Conservation (phyloP, 805 yeast species). For the Candida broadrunensis region DNA sequence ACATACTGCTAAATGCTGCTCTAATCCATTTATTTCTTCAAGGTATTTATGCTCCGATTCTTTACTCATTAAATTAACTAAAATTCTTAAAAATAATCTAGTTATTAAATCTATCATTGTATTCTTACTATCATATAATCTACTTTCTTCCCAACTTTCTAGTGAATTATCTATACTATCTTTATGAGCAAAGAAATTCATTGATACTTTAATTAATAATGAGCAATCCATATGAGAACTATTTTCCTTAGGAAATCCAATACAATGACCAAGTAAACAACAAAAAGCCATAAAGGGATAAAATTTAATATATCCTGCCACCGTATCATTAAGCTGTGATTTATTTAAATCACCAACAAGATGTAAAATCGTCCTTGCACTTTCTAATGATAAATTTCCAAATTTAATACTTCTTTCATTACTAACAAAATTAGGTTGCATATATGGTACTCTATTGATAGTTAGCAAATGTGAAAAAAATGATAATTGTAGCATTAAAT, state of each 20-base stretch:
- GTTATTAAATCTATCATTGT: slow-evolving; percentile 14
- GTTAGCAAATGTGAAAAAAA: slow-evolving; percentile 23
- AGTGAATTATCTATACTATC: background rate
- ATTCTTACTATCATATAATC: slow-evolving; percentile 10
- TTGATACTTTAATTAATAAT: slow-evolving; percentile 17
- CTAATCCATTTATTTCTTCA: slow-evolving; percentile 12
- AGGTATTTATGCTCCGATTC: slow-evolving; percentile 11
- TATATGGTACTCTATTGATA: slow-evolving; percentile 27
- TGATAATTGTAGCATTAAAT: slow-evolving; percentile 13
- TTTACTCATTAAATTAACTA: slow-evolving; percentile 15
- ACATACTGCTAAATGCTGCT: slow-evolving; percentile 14
- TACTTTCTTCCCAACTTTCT: background rate
- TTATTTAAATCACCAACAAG: slow-evolving; percentile 10
- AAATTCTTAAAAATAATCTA: slow-evolving; percentile 20
- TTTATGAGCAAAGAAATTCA: slow-evolving; percentile 9
- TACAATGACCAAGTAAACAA: slow-evolving; percentile 19
- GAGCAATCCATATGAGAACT: slow-evolving; percentile 16
- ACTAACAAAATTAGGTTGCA: slow-evolving; percentile 10
- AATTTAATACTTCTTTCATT: slow-evolving; percentile 12
- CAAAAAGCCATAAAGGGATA: slow-evolving; percentile 22
- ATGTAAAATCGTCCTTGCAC: slow-evolving; percentile 24
- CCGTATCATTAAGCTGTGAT: slow-evolving; percentile 11
- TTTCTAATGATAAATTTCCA: slow-evolving; percentile 21
- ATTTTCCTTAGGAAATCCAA: slow-evolving; percentile 14
- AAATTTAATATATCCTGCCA: slow-evolving; percentile 16